phyloP scores from a whole-genome alignment of 2,329 filamentous ascomycete genomes.

The Mariannaea sp. region DNA sequence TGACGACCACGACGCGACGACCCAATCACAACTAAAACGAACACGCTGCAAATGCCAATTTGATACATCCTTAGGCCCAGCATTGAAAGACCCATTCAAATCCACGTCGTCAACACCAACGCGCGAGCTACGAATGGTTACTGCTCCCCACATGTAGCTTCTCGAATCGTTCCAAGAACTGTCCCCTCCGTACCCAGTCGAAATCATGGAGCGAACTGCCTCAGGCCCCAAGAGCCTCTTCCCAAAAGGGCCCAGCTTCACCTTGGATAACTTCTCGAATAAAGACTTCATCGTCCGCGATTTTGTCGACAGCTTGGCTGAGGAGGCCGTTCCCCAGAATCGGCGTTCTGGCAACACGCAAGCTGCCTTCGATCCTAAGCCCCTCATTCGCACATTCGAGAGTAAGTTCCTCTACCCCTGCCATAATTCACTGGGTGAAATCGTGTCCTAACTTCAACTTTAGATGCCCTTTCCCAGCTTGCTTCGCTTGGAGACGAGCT shows the following conservation, averaged over 20 bases:
- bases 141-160: slow-evolving; percentile 41
- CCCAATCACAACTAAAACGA: slow-evolving; percentile 4
- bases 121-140: slow-evolving; percentile 1
- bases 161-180: slow-evolving; percentile 27
- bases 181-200: slow-evolving; percentile 27
- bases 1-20: slow-evolving; percentile 16
- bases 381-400: slow-evolving; percentile 93
- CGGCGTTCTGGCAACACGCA: slow-evolving; percentile 74
- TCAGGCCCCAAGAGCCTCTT: slow-evolving; percentile 69
- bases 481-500: slow-evolving; percentile 79
- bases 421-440: neutral
- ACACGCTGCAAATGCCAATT: neutral
- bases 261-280: slow-evolving; percentile 83
- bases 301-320: slow-evolving; percentile 92
- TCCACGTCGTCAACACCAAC: neutral
- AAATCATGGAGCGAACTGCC: slow-evolving; percentile 50
- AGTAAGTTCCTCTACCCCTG: slow-evolving; percentile 50
- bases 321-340: slow-evolving; percentile 77
- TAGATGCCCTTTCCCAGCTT: slow-evolving; percentile 70
- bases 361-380: slow-evolving; percentile 88
- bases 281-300: slow-evolving; percentile 98
- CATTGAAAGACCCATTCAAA: neutral
- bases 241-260: slow-evolving; percentile 80
- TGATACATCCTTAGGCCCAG: slow-evolving; percentile 2
- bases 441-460: slow-evolving; percentile 17